A percentile compares a stretch with the other conserved stretches of the same genome.
Evolutionary conservation across 2,329 filamentous ascomycete species (phyloP).

Genomic region (Pyricularia sp.): DNA sequence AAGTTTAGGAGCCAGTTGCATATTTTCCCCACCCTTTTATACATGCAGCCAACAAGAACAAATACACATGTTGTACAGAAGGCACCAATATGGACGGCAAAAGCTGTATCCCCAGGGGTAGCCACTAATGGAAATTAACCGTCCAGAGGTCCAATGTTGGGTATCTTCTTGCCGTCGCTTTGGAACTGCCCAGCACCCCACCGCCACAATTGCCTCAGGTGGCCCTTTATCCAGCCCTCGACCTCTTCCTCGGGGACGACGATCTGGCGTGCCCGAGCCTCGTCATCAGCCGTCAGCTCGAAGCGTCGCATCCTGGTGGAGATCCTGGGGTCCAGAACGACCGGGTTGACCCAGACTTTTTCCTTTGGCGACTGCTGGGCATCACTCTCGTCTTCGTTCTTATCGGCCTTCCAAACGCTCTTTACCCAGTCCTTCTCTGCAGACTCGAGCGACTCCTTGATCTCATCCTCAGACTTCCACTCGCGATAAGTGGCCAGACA

Average conservation of each 20-base stretch:
- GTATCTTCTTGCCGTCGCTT: slow-evolving; percentile 26
- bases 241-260: slow-evolving; percentile 58
- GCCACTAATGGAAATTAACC: slow-evolving; percentile 9
- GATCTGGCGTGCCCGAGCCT: slow-evolving; percentile 54
- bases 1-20: background rate
- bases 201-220: slow-evolving; percentile 40
- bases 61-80: background rate
- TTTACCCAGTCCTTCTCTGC: slow-evolving; percentile 84
- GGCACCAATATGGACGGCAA: background rate
- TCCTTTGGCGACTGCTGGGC: slow-evolving; percentile 43
- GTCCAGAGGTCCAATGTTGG: slow-evolving; percentile 15
- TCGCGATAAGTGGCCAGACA: slow-evolving; percentile 56
- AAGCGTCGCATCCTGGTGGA: slow-evolving; percentile 73
- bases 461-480: slow-evolving; percentile 44
- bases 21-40: background rate
- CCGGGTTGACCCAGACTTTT: slow-evolving; percentile 64
- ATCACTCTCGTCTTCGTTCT: slow-evolving; percentile 6
- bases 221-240: slow-evolving; percentile 59
- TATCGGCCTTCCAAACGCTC: slow-evolving; percentile 48
- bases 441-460: slow-evolving; percentile 51
- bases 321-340: slow-evolving; percentile 70
- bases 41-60: background rate
- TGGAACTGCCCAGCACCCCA: slow-evolving; percentile 36
- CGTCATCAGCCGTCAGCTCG: slow-evolving; percentile 58
- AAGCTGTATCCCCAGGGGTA: background rate